phyloP scores from a whole-genome alignment of 2,329 filamentous ascomycete species.

The Claviceps sp. region DNA sequence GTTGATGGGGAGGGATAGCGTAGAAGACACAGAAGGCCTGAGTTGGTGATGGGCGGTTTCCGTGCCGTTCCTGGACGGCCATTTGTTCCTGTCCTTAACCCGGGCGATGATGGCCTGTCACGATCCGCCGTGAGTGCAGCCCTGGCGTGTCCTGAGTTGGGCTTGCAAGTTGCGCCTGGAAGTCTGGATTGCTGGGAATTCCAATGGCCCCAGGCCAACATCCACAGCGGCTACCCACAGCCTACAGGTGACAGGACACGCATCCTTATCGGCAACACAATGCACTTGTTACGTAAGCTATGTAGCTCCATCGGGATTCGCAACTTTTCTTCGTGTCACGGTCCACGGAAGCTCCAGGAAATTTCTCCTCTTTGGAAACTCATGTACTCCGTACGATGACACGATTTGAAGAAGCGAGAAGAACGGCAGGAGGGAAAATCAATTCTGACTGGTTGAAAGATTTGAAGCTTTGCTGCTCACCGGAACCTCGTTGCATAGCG shows the following conservation, averaged over 20 bases:
- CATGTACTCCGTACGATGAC: too few relatives aligned
- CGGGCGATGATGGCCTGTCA: slow-evolving; percentile 1
- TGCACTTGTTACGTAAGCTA: slow-evolving; percentile 1
- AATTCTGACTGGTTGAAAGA: too few relatives aligned
- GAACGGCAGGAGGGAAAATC: too few relatives aligned
- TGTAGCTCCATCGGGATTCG: background rate
- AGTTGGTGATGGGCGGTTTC: background rate
- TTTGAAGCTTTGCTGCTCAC: too few relatives aligned
- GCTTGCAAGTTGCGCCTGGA: too few relatives aligned
- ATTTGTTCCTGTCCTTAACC: slow-evolving; percentile 5
- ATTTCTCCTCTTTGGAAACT: too few relatives aligned
- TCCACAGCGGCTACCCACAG: background rate
- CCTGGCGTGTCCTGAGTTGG: too few relatives aligned
- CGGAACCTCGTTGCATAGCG: too few relatives aligned
- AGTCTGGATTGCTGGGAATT: background rate
- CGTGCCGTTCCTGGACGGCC: slow-evolving; percentile 7
- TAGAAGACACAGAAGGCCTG: background rate
- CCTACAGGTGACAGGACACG: too few relatives aligned
- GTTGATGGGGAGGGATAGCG: background rate
- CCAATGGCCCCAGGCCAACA: background rate
- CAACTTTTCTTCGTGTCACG: background rate
- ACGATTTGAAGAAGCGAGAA: too few relatives aligned
- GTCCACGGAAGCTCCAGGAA: background rate
- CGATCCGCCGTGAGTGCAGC: background rate
- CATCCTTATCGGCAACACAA: background rate